Conservation (phyloP, 139 green algal genomes). For the Chlamydomonas sphaeroides region DNA sequence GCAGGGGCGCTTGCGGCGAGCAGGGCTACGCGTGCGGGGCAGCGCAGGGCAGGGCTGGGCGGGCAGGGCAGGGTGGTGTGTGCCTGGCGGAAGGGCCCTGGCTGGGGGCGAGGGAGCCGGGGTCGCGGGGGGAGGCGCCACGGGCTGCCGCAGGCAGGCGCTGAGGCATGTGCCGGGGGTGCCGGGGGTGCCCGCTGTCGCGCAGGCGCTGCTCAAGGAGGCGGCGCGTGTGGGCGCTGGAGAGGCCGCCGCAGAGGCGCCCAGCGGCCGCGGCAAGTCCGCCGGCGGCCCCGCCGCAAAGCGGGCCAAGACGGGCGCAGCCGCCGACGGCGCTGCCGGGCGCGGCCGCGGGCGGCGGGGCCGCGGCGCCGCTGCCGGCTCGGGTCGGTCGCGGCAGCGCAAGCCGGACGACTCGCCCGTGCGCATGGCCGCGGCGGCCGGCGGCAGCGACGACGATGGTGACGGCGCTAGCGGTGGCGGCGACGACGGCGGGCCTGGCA, state of each 20-base stretch:
- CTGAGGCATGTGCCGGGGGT: background rate
- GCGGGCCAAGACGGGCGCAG: background rate
- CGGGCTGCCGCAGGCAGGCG: too few species aligned
- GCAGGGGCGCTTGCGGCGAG: too few species aligned
- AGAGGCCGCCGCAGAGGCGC: background rate
- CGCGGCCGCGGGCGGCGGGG: background rate
- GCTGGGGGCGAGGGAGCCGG: too few species aligned
- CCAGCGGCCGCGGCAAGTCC: too few species aligned
- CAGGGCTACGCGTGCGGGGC: too few species aligned
- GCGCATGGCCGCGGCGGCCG: conserved; percentile 1
- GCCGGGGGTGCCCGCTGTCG: background rate
- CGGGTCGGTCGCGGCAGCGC: conserved; percentile 2
- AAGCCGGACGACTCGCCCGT: conserved; percentile 21
- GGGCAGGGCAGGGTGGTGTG: too few species aligned
- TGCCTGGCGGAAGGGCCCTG: too few species aligned
- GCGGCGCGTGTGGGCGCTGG: conserved; percentile 34
- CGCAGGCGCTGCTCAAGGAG: conserved; percentile 47
- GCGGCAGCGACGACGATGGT: background rate
- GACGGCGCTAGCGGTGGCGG: too few species aligned
- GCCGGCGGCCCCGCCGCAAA: background rate
- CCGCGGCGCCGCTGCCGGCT: background rate
- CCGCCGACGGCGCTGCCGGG: background rate
- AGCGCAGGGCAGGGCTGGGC: too few species aligned
- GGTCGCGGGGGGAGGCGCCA: too few species aligned
- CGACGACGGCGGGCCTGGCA: background rate